Evolutionary conservation across 2,329 filamentous ascomycete species (phyloP).

Genomic region (Leptodontidium sp.): DNA sequence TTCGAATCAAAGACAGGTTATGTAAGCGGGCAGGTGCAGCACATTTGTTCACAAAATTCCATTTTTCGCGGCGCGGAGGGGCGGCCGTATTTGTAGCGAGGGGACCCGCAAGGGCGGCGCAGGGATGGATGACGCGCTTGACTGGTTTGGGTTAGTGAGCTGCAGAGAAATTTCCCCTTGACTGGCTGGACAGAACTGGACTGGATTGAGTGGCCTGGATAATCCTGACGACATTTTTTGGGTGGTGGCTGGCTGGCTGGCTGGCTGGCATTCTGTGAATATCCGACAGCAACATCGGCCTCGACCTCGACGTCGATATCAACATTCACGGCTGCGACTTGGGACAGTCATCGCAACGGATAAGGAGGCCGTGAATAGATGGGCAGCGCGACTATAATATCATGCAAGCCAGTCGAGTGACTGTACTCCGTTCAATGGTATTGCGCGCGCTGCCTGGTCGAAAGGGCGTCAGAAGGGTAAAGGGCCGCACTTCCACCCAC

Average conservation of each 20-base stretch:
- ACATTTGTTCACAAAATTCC: not conserved
- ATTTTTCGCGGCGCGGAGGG: not conserved
- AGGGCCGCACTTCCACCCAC: not conserved
- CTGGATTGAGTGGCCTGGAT: not conserved
- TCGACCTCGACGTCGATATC: no score
- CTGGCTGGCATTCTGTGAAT: no score
- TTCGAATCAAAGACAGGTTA: not conserved
- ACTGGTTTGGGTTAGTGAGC: not conserved
- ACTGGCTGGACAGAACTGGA: not conserved
- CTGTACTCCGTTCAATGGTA: not conserved
- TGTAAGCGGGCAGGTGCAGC: not conserved
- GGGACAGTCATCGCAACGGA: not conserved
- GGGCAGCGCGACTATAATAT: not conserved
- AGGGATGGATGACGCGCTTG: not conserved
- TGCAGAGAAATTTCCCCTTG: slow-evolving; percentile 15
- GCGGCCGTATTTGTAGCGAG: slow-evolving; percentile 25
- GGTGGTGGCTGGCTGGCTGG: not conserved
- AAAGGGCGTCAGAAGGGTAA: no score
- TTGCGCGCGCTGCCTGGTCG: not conserved
- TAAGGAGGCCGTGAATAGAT: not conserved
- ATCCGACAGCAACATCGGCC: not conserved
- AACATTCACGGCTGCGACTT: slow-evolving; percentile 2
- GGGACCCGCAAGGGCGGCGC: slow-evolving; percentile 3
- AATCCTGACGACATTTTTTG: slow-evolving; percentile 6
- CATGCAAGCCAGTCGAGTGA: not conserved